Evolutionary conservation across 208 protist genomes (phyloP).

Genomic region (Leishmania guyanensis): DNA sequence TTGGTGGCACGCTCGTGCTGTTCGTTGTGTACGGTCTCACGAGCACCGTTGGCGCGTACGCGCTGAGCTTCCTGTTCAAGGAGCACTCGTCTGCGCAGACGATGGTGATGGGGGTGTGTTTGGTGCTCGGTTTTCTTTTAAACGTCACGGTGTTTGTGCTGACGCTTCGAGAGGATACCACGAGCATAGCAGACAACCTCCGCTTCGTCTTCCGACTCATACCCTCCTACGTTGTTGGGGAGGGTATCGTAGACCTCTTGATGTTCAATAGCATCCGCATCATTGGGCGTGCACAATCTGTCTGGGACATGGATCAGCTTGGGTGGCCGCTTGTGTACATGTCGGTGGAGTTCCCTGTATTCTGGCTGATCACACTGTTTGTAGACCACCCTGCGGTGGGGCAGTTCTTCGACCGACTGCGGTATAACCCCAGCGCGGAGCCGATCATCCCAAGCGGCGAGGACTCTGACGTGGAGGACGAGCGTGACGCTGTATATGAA

Average conservation of each 20-base stretch:
- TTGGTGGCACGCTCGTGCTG: constrained; percentile 28
- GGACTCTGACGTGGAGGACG: no score
- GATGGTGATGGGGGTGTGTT: constrained; percentile 39
- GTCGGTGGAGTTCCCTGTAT: constrained; percentile 38
- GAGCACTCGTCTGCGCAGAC: constrained; percentile 54
- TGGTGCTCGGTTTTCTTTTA: constrained; percentile 49
- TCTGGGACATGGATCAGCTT: constrained; percentile 30
- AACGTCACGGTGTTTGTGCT: constrained; percentile 46
- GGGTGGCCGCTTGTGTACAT: constrained; percentile 50
- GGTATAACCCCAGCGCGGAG: constrained; percentile 26
- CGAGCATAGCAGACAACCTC: constrained; percentile 23
- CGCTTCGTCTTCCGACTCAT: constrained; percentile 48
- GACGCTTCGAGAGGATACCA: constrained; percentile 1
- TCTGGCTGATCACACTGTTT: constrained; percentile 25
- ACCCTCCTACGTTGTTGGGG: constrained; percentile 50
- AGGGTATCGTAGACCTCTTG: constrained; percentile 52
- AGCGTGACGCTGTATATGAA: no score
- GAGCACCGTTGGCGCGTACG: constrained; percentile 31
- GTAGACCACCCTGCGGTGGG: constrained; percentile 33
- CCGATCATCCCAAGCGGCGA: no score
- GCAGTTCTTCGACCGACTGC: constrained; percentile 7
- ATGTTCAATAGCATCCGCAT: constrained; percentile 15
- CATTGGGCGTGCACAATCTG: constrained; percentile 4
- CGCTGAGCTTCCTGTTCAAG: constrained; percentile 51
- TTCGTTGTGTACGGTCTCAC: constrained; percentile 45